phyloP scores from a whole-genome alignment of 2,329 filamentous ascomycete genomes.

The Hypoxylon sp. region DNA sequence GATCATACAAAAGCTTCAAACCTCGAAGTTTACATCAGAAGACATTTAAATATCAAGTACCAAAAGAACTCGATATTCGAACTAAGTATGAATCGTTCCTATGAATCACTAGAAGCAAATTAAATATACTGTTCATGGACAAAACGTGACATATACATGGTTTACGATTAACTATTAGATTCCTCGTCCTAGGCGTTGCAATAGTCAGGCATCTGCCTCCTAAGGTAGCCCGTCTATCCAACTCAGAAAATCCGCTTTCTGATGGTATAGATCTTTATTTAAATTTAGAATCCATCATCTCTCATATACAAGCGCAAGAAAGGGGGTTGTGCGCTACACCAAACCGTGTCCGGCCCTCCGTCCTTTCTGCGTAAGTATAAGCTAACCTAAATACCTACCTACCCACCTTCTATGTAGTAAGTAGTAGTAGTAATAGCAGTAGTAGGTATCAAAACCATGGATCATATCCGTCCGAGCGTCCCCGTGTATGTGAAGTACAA shows the following conservation, averaged over 20 bases:
- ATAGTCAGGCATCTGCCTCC: background rate
- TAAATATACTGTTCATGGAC: too few relatives aligned
- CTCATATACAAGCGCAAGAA: conserved; percentile 16
- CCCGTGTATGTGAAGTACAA: conserved; percentile 6
- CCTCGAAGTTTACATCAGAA: too few relatives aligned
- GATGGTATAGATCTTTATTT: background rate
- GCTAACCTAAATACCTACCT: too few relatives aligned
- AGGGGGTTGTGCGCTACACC: conserved; percentile 11
- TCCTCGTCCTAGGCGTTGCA: background rate
- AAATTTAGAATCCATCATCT: conserved; percentile 4
- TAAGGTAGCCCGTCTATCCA: background rate
- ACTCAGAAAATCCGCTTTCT: background rate
- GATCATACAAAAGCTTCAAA: too few relatives aligned
- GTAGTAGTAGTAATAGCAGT: too few relatives aligned
- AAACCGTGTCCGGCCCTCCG: background rate
- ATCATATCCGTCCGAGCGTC: background rate
- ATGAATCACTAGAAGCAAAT: too few relatives aligned
- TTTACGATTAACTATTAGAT: background rate
- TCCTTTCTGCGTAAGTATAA: background rate
- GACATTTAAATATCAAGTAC: too few relatives aligned
- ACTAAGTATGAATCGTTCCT: too few relatives aligned
- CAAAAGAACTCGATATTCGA: too few relatives aligned
- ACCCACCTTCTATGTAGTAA: too few relatives aligned
- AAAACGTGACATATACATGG: background rate
- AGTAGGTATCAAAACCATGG: background rate